Conservation (phyloP, 2,329 filamentous ascomycete species). For the Stagonosporopsis tanaceti region DNA sequence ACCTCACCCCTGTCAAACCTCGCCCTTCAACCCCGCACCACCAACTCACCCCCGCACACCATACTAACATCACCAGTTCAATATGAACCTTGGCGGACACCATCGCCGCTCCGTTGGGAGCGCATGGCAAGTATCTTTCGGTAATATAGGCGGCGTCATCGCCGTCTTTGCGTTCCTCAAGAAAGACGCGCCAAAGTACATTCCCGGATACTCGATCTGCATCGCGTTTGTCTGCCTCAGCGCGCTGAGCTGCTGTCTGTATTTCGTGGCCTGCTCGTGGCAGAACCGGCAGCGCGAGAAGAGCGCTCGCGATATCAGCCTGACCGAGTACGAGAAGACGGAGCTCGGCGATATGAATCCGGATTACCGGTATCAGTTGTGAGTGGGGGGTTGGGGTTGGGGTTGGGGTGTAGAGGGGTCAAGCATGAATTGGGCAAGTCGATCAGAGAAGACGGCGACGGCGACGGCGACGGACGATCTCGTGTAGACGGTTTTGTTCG, state of each 20-base stretch:
- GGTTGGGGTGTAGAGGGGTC: too few species aligned
- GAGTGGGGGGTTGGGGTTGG: slow-evolving; percentile 17
- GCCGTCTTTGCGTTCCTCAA: slow-evolving; percentile 59
- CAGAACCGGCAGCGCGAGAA: slow-evolving; percentile 69
- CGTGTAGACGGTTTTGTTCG: too few species aligned
- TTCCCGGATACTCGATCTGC: slow-evolving; percentile 78
- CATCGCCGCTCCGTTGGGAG: slow-evolving; percentile 58
- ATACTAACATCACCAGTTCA: slow-evolving; percentile 44
- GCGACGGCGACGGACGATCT: background rate
- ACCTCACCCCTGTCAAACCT: background rate
- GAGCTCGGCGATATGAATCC: slow-evolving; percentile 68
- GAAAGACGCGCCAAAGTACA: slow-evolving; percentile 72
- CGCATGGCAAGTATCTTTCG: slow-evolving; percentile 61
- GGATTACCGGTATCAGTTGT: slow-evolving; percentile 67
- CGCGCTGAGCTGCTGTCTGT: slow-evolving; percentile 66
- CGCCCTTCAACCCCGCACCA: background rate
- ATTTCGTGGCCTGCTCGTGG: slow-evolving; percentile 64
- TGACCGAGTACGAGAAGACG: slow-evolving; percentile 69
- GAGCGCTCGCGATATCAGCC: slow-evolving; percentile 53
- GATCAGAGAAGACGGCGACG: too few species aligned
- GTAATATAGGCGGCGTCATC: slow-evolving; percentile 62
- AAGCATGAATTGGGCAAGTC: too few species aligned
- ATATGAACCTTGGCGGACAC: slow-evolving; percentile 63
- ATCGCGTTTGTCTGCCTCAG: slow-evolving; percentile 76
- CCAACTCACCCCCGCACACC: too few species aligned